A percentile compares a stretch with the other conserved stretches of the same genome.
These are phyloP conservation scores for Chrysanthemum seticuspe DNA, from an alignment of 129 eudicot species.

Conservation along the genomic window DNA sequence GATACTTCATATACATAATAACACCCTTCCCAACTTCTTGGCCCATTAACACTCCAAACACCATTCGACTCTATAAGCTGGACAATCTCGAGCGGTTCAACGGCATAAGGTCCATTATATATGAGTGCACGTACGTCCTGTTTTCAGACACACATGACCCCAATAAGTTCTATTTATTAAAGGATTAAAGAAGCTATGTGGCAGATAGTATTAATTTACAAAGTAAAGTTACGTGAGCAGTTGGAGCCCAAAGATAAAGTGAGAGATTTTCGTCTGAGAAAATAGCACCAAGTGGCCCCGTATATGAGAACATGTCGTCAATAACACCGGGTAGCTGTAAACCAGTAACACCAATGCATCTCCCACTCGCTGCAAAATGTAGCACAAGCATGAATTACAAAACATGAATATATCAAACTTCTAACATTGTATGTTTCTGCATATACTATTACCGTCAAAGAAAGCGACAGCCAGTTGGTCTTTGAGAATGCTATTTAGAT, in stretches of 20 bases:
- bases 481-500: conserved; percentile 54
- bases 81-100: conserved; percentile 46
- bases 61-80: conserved; percentile 68
- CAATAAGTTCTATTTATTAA: conserved; percentile 4
- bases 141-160: conserved; percentile 20
- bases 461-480: conserved; percentile 76
- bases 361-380: conserved; percentile 55
- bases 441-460: conserved; percentile 53
- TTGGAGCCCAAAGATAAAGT: conserved; percentile 92
- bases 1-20: conserved; percentile 87
- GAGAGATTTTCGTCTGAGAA: conserved; percentile 59
- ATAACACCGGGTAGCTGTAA: conserved; percentile 91
- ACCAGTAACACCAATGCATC: conserved; percentile 63
- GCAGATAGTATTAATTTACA: background rate
- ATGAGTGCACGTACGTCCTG: conserved; percentile 67
- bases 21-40: conserved; percentile 80
- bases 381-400: conserved; percentile 3
- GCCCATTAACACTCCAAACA: conserved; percentile 77
- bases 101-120: conserved; percentile 54
- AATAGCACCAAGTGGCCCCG: conserved; percentile 86
- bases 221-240: conserved; percentile 65
- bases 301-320: conserved; percentile 76
- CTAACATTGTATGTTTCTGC: background rate
- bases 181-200: too few species aligned
- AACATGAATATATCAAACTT: background rate